Evolutionary conservation across 352 stramenopile genomes (phyloP).

Genomic region (Peronospora destructor): DNA sequence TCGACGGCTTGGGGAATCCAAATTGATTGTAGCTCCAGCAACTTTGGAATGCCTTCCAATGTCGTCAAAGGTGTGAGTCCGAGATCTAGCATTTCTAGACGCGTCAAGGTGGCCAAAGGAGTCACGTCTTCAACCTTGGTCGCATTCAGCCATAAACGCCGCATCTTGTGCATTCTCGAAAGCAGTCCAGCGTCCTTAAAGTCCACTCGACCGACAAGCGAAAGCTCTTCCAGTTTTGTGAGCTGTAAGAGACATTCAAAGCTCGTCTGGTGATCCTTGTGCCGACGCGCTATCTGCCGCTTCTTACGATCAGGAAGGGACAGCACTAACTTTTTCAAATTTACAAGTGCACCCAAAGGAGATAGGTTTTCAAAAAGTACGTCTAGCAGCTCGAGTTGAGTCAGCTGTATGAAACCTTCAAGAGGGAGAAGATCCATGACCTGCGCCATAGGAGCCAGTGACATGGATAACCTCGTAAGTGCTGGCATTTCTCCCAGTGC

Average conservation of each 20-base stretch:
- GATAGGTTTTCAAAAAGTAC: conserved; percentile 44
- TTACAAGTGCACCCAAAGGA: conserved; percentile 32
- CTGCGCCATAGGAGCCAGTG: conserved; percentile 29
- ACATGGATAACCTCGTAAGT: conserved; percentile 32
- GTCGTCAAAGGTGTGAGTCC: conserved; percentile 42
- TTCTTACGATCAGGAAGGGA: conserved; percentile 39
- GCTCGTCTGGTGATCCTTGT: conserved; percentile 32
- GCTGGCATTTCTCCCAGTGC: conserved; percentile 23
- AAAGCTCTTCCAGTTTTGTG: conserved; percentile 38
- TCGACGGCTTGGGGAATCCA: conserved; percentile 40
- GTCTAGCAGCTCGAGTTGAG: conserved; percentile 44
- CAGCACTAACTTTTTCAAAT: conserved; percentile 47
- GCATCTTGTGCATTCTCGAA: conserved; percentile 32
- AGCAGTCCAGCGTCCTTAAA: conserved; percentile 47
- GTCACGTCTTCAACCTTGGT: conserved; percentile 42
- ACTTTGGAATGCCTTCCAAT: conserved; percentile 26
- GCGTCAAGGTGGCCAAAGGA: conserved; percentile 26
- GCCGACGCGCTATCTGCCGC: conserved; percentile 34
- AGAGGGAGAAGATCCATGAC: conserved; percentile 38
- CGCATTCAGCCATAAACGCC: conserved; percentile 39
- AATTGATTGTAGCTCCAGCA: conserved; percentile 39
- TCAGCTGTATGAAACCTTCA: conserved; percentile 34
- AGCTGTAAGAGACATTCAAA: conserved; percentile 42
- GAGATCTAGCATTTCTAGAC: conserved; percentile 42
- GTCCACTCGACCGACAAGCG: conserved; percentile 46